Evolutionary conservation across 2,329 filamentous ascomycete genomes (phyloP).

Genomic region (Fusarium napiforme): DNA sequence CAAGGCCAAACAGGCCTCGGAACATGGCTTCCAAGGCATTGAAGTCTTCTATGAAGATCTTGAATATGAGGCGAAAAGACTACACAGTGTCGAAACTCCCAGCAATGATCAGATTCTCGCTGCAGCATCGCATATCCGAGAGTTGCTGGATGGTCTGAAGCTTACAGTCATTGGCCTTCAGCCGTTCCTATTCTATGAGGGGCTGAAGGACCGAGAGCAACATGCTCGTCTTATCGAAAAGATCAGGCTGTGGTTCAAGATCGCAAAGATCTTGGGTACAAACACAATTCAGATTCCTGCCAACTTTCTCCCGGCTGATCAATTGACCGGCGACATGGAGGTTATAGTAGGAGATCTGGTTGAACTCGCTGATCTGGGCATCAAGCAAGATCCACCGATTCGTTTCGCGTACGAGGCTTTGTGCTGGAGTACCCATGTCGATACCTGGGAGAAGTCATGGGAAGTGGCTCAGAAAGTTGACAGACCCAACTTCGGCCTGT

Average conservation of each 20-base stretch:
- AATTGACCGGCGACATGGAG: slow-evolving; percentile 10
- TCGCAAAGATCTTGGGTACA: neutral
- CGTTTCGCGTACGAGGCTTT: slow-evolving; percentile 4
- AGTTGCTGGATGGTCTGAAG: neutral
- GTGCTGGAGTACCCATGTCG: slow-evolving; percentile 10
- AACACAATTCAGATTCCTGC: slow-evolving; percentile 15
- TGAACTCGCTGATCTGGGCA: neutral
- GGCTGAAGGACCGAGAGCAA: neutral
- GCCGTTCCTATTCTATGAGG: slow-evolving; percentile 16
- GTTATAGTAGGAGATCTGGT: neutral
- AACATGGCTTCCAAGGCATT: slow-evolving; percentile 7
- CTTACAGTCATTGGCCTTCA: slow-evolving; percentile 6
- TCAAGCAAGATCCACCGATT: neutral
- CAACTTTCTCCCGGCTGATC: slow-evolving; percentile 14
- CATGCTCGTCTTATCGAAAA: neutral
- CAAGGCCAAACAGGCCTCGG: neutral
- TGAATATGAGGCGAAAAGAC: slow-evolving; percentile 6
- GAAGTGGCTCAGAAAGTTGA: neutral
- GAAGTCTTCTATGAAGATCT: slow-evolving; percentile 16
- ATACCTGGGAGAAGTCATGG: slow-evolving; percentile 17
- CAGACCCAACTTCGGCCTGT: slow-evolving; percentile 3
- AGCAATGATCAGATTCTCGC: neutral
- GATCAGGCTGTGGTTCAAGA: slow-evolving; percentile 9
- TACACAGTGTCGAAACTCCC: neutral
- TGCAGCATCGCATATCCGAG: neutral